Base-by-base conservation (phyloP, 768 basidiomycete species). In the Phlebiopsis gigantea region DNA sequence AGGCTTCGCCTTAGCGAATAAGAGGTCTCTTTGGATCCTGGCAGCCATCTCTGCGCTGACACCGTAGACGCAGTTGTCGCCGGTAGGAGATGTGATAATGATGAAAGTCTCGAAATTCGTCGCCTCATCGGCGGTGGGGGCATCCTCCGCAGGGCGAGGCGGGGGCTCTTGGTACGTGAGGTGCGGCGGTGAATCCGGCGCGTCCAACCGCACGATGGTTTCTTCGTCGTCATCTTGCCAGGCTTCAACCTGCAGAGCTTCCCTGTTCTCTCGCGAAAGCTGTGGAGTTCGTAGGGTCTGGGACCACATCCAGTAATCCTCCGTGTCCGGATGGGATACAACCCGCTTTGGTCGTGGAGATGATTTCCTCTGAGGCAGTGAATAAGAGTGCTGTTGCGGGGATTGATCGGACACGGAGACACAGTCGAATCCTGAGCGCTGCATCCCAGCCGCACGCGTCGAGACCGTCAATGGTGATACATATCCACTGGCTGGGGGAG, bases 261-360 rank as follows among this genome's bases (percentile, higher is more conserved):
- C 34, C 34, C 12, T 39, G 34, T 39, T 17, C 34, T 39, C 17
- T 39, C 34, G 34, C 44, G 44, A 19, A 19, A 45, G 44, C 10
- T 21, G 15, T 19, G 44, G 19, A 45, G 19, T 19, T 19, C 21
- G 12, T 9, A 9, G 44, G 21, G 52, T 51, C 14, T 55, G 57
- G 21, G 60, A 53, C 55, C 63, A 65, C 5, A 47, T 29, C 12
- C 62, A 47, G 22, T 65, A 61, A 26, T 65, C 63, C 30, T 56
- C 49, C 7, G 55, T 48, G 29, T 63, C 57, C 4, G 63, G 63
- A 45, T 60, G 62, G 34, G 62, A 62, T 5, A 42, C 54, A 7
- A 62, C 61, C 10, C 46, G 22, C 39, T 53, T 61, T 9, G 34
- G 34, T 39, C 34, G 34, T 39, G 34, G 17, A 9, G 34, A 39